Percentiles rank a stretch among this genome's conserved stretches.
Evolutionary conservation across 371 early-diverging fungal species (phyloP).

Genomic region (Mucor lusitanicus): DNA sequence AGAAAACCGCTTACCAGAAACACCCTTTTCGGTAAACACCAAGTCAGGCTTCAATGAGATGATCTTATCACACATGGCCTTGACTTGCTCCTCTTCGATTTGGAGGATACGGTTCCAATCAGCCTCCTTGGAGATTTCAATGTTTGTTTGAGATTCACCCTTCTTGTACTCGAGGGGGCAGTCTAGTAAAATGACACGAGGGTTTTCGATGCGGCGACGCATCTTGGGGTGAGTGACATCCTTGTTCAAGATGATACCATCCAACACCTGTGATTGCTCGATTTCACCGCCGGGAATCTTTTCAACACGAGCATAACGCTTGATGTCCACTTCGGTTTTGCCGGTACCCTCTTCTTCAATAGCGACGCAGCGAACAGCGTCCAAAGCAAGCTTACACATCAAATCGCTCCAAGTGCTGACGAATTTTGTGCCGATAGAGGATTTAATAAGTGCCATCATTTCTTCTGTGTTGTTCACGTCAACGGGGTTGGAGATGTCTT

Average conservation of each 20-base stretch:
- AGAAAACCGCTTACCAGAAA: conserved; percentile 66
- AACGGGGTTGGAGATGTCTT: conserved; percentile 83
- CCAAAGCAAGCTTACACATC: conserved; percentile 97
- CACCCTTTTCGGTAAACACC: conserved; percentile 99
- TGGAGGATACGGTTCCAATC: conserved; percentile 97
- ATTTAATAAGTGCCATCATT: conserved; percentile 89
- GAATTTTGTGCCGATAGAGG: conserved; percentile 97
- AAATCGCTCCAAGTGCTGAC: conserved; percentile 94
- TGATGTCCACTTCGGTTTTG: conserved; percentile 92
- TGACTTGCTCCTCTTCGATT: conserved; percentile 99
- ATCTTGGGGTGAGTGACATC: conserved; percentile 99
- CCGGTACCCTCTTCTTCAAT: conserved; percentile 73
- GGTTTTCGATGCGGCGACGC: conserved; percentile 98
- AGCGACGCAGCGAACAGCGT: conserved; percentile 93
- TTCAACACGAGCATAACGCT: conserved; percentile 97
- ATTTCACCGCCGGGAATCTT: conserved; percentile 99
- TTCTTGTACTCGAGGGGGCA: conserved; percentile 99
- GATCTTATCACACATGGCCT: conserved; percentile 96
- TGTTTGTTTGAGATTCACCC: conserved; percentile 99
- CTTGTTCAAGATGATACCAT: conserved; percentile 99
- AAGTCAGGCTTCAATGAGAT: conserved; percentile 97
- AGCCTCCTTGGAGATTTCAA: conserved; percentile 96
- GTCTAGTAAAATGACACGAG: conserved; percentile 97
- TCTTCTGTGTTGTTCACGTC: conserved; percentile 83
- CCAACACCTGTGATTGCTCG: conserved; percentile 95